A percentile compares a stretch with the other conserved stretches of the same genome.
These are phyloP conservation scores for Candida krabiensis DNA, from an alignment of 805 yeast species.

Conservation along the genomic window DNA sequence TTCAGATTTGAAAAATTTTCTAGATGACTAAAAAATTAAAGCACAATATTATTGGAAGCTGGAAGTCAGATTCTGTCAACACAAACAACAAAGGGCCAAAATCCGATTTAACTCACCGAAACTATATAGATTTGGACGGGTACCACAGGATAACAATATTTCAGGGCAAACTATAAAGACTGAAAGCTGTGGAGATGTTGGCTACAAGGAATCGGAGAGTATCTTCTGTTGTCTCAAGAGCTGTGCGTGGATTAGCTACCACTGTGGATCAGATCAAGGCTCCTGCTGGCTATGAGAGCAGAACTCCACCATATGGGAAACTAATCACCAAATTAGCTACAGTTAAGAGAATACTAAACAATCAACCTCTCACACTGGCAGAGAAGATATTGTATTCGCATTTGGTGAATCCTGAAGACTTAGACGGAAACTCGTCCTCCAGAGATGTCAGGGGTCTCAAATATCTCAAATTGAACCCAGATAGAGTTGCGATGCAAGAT, in stretches of 20 bases:
- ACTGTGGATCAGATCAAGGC: slow-evolving; percentile 33
- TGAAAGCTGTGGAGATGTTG: slow-evolving; percentile 12
- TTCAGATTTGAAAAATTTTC: slow-evolving; percentile 7
- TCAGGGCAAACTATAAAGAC: too few relatives aligned
- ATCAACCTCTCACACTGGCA: slow-evolving; percentile 83
- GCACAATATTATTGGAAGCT: slow-evolving; percentile 10
- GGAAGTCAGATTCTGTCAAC: too few relatives aligned
- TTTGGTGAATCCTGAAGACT: slow-evolving; percentile 88
- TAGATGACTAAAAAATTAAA: slow-evolving; percentile 14
- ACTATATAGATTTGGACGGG: too few relatives aligned
- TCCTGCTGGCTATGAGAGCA: slow-evolving; percentile 61
- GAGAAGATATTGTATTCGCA: slow-evolving; percentile 95
- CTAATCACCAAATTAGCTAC: slow-evolving; percentile 59
- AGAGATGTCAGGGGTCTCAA: slow-evolving; percentile 72
- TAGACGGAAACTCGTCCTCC: slow-evolving; percentile 47
- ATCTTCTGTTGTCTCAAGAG: slow-evolving; percentile 6
- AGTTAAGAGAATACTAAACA: slow-evolving; percentile 31
- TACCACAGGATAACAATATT: too few relatives aligned
- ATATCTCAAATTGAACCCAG: slow-evolving; percentile 93
- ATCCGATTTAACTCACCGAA: too few relatives aligned
- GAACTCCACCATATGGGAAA: slow-evolving; percentile 88
- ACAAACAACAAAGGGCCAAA: too few relatives aligned
- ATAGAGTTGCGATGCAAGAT: slow-evolving; percentile 98
- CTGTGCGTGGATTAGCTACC: slow-evolving; percentile 28
- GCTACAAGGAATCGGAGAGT: slow-evolving; percentile 10